A percentile compares a stretch with the other conserved stretches of the same genome.
Evolutionary conservation across 345 rosid genomes (phyloP).

Genomic region (Populus tremula): DNA sequence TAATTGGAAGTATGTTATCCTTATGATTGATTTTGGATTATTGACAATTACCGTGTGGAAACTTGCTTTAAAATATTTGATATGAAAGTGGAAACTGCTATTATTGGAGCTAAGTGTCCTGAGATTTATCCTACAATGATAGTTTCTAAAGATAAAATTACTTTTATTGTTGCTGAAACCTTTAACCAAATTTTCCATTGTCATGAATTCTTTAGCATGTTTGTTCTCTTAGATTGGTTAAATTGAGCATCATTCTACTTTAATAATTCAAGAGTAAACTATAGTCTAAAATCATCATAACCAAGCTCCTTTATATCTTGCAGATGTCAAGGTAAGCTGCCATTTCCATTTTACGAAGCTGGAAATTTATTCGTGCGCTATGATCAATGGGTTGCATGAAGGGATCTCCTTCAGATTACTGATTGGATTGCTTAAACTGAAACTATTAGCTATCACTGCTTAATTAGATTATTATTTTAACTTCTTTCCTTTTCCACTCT

Average conservation of each 20-base stretch:
- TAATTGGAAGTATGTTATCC: slow-evolving; percentile 14
- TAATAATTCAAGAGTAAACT: neutral
- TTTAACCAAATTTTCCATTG: neutral
- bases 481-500: neutral
- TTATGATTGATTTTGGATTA: slow-evolving; percentile 15
- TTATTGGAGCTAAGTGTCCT: neutral
- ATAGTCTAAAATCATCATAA: slow-evolving; percentile 7
- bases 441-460: neutral
- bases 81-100: neutral
- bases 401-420: neutral
- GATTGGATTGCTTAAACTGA: neutral
- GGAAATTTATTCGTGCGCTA: slow-evolving; percentile 17
- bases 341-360: slow-evolving; percentile 25
- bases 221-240: neutral
- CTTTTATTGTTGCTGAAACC: neutral
- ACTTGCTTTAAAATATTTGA: neutral
- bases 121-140: neutral
- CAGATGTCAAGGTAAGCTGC: slow-evolving; percentile 89
- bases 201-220: neutral
- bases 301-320: slow-evolving; percentile 35
- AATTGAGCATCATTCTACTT: neutral
- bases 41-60: neutral
- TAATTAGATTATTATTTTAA: neutral
- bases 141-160: neutral
- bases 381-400: slow-evolving; percentile 12